Evolutionary conservation across 2,329 filamentous ascomycete genomes (phyloP).

Genomic region (Pezicula radicicola): DNA sequence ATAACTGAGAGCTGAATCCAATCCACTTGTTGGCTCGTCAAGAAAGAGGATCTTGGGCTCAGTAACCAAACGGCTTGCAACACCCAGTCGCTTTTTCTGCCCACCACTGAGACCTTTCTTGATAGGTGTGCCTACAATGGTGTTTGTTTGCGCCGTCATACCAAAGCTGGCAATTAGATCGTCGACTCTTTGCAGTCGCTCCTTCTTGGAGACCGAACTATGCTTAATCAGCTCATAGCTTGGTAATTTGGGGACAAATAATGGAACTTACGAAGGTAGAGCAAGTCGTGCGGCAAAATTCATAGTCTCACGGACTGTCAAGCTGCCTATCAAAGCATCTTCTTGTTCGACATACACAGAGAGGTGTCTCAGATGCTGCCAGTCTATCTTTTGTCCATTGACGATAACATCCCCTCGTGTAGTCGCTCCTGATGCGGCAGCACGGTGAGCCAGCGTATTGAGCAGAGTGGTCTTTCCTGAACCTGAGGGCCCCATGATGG

Average conservation of each 20-base stretch:
- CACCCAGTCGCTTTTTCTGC: conserved; percentile 77
- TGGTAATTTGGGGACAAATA: background rate
- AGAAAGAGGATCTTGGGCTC: conserved; percentile 78
- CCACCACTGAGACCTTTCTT: conserved; percentile 81
- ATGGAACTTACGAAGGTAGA: conserved; percentile 43
- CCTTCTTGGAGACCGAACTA: conserved; percentile 41
- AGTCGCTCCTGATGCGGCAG: conserved; percentile 49
- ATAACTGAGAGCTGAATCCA: conserved; percentile 73
- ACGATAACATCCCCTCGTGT: conserved; percentile 54
- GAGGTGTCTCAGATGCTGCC: conserved; percentile 53
- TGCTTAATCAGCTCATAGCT: background rate
- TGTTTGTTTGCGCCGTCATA: conserved; percentile 64
- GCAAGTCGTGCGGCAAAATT: conserved; percentile 72
- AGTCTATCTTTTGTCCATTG: conserved; percentile 49
- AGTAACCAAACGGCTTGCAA: conserved; percentile 79
- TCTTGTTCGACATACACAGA: conserved; percentile 82
- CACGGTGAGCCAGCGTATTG: conserved; percentile 68
- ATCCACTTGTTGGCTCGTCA: conserved; percentile 79
- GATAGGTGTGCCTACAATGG: conserved; percentile 77
- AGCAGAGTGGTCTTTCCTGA: conserved; percentile 82
- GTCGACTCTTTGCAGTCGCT: conserved; percentile 61
- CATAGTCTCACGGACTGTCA: conserved; percentile 79
- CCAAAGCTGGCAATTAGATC: conserved; percentile 71
- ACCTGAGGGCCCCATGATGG: conserved; percentile 74
- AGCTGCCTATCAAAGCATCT: conserved; percentile 75